Evolutionary conservation across 768 basidiomycete genomes (phyloP), one percentile per base, ranked within the genome.

Genomic region (Leccinum longicurvipes): DNA sequence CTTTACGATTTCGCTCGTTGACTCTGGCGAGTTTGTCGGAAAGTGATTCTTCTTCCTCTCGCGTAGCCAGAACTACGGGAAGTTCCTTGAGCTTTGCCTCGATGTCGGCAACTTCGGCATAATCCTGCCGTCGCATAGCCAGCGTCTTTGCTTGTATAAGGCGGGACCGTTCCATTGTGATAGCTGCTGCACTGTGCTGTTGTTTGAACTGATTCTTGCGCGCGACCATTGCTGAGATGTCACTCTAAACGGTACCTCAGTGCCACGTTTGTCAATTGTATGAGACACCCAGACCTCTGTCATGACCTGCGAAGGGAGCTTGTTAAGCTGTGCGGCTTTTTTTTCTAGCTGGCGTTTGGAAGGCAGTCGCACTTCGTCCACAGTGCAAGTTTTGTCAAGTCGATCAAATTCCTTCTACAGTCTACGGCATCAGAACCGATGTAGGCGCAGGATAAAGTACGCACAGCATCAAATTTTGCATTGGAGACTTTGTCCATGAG

Each of bases 401-500:
- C 87, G 83, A 12, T 81, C 82, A 68, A 85, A 90, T 68, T 96
- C 93, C 69, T 81, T 80, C 90, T 93, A 67, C 47, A 61, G 39
- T 50, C 52, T 36, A 25, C 25, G 23, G 23, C 23, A 49, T 63
- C 36, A 67, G 58, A 53, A 12, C 41, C 42, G 54, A 50, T 46
- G 31, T 17, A 50, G 57, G 32, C 41, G 8, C 34, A 10, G 6
- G 12, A 45, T 34, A 17, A 39, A 23, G 28, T 19, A 78, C 84
- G 50, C 47, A 94, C 95, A 58, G 76, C 70, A 11, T 73, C 74
- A 55, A 93, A 86, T 3, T 73, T 54, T 1, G 80, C 73, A 66
- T 98, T 96, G 7, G 93, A 96, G 8, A 96, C 84, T 61, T 86
- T 88, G 67, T 93, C 91, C 87, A 99, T 93, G 4, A 71, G 69